A percentile compares a stretch with the other conserved stretches of the same genome.
These are phyloP conservation scores for Vaccinium myrtillus DNA, from an alignment of 148 eudicot species.

Conservation along the genomic window DNA sequence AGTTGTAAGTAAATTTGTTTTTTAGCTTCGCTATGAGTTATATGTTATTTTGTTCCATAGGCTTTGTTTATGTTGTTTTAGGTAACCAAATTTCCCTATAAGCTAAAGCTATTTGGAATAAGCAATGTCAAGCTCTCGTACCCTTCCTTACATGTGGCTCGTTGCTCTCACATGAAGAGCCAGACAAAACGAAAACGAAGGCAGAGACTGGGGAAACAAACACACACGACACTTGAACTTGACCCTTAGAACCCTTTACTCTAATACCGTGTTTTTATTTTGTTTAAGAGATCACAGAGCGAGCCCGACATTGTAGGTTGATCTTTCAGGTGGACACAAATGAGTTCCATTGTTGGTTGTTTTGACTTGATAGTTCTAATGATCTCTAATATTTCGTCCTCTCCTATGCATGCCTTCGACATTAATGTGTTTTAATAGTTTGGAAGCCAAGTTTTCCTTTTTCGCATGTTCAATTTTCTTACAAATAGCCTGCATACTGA, in stretches of 20 bases:
- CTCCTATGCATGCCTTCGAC: background rate
- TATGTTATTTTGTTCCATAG: conserved; percentile 1
- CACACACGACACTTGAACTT: background rate
- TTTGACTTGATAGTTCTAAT: background rate
- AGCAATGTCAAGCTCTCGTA: background rate
- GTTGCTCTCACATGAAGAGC: background rate
- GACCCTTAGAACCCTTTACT: background rate
- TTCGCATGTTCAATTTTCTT: background rate
- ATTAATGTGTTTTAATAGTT: background rate
- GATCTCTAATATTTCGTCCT: background rate
- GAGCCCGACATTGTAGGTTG: background rate
- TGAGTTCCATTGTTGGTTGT: background rate
- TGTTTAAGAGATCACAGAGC: background rate
- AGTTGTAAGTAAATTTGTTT: background rate
- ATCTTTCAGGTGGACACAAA: background rate
- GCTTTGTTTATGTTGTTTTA: background rate
- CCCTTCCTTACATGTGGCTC: conserved; percentile 10
- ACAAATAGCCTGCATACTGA: background rate
- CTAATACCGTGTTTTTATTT: conserved; percentile 2
- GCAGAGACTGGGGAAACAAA: background rate
- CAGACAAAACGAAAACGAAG: background rate
- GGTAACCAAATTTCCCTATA: background rate
- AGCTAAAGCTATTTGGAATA: background rate
- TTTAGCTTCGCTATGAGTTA: background rate
- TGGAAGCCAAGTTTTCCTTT: background rate